Conservation (phyloP, 257 asterid genomes). For the Rubia yunnanensis region DNA sequence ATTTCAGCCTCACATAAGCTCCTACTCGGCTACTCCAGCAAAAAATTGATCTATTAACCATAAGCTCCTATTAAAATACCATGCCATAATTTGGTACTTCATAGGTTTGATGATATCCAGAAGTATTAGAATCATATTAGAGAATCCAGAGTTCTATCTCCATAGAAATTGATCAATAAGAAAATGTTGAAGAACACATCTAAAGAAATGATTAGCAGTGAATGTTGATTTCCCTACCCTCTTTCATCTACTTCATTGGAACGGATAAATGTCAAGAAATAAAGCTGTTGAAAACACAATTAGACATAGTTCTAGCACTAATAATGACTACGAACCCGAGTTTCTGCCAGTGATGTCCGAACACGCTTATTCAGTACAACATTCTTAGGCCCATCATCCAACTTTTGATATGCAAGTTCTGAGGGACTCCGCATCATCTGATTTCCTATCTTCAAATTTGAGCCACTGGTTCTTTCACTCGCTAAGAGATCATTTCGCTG, state of each 20-base stretch:
- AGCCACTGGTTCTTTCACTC: slow-evolving; percentile 64
- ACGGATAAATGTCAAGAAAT: slow-evolving; percentile 2
- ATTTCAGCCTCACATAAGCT: no score
- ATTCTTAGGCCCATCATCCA: slow-evolving; percentile 80
- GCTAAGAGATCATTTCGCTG: slow-evolving; percentile 55
- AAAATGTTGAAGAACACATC: neutral
- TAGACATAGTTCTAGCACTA: slow-evolving; percentile 14
- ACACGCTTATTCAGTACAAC: slow-evolving; percentile 64
- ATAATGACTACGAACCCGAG: slow-evolving; percentile 60
- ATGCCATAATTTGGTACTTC: neutral
- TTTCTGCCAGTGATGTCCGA: slow-evolving; percentile 81
- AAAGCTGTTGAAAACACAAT: slow-evolving; percentile 15
- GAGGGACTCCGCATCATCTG: slow-evolving; percentile 64
- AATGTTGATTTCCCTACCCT: neutral
- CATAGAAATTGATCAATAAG: neutral
- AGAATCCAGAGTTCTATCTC: neutral
- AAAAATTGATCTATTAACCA: neutral
- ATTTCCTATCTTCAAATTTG: slow-evolving; percentile 59
- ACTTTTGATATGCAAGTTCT: slow-evolving; percentile 49
- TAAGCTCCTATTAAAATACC: neutral
- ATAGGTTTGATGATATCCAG: neutral
- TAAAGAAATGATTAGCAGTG: neutral
- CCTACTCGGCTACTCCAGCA: neutral
- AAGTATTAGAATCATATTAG: neutral
- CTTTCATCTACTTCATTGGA: neutral